Evolutionary conservation across 2,329 filamentous ascomycete species (phyloP), one percentile per base, ranked within the genome.

Genomic region (Cordyceps militaris): DNA sequence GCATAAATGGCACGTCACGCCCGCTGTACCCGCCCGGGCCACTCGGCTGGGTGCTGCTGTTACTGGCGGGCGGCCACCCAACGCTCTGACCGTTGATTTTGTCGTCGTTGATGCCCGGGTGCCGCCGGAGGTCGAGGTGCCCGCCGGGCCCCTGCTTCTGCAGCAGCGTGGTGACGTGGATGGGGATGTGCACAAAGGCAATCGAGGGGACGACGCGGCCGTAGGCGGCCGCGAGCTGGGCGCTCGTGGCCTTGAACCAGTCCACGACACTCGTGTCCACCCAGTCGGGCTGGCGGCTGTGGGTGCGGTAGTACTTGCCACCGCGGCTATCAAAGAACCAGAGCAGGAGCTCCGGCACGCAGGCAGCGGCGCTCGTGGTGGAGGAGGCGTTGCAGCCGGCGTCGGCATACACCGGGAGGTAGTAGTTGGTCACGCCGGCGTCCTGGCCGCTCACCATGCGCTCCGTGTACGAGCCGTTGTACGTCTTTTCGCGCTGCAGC

Each of bases 241-340:
- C 59, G 54, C 70, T 73, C 16, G 73, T 75, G 11, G 65, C 24
- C 10, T 61, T 60, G 63, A 78, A 79, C 77, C 77, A 80, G 19
- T 69, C 58, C 0, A 75, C 76, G 0, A 78, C 76, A 8, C 64
- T 68, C 16, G 53, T 30, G 56, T 78, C 71, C 3, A 79, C 76
- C 77, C 77, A 80, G 63, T 77, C 68, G 0, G 70, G 70, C 9
- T 71, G 69, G 2, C 53, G 44, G 0, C 43, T 40, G 9, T 43
- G 32, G 13, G 30, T 56, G n/a, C 76, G 76, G 63, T 76, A 81
- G 40, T 74, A 71, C 47, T 73, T 73, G 7, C 83, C 83, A 21
- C 84, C 83, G n/a, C 79, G 74, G 52, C 75, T 80, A 64, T 89
- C 86, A 61, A 89, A 88, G 71, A 88, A 88, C 83, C 84, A 89